phyloP scores from a whole-genome alignment of 148 eudicot species.

The Cornus controversa region DNA sequence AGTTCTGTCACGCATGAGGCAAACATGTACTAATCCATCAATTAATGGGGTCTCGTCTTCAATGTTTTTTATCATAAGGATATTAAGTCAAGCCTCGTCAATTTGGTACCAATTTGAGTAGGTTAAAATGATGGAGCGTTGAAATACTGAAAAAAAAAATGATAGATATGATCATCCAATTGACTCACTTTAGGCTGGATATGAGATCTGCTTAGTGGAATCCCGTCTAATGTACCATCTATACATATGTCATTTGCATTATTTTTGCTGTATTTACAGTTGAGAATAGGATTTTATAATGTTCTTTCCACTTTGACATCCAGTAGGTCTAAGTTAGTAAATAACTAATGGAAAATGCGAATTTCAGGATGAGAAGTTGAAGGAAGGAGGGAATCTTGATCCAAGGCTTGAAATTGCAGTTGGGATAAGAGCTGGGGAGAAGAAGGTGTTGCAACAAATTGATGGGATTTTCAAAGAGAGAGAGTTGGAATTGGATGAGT shows the following conservation, averaged over 20 bases:
- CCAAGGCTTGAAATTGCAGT: constrained; percentile 55
- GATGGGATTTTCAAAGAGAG: constrained; percentile 61
- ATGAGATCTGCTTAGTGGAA: neutral
- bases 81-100: neutral
- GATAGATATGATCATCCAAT: neutral
- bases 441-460: constrained; percentile 79
- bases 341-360: neutral
- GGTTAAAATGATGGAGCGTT: neutral
- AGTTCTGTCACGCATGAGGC: neutral
- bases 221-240: neutral
- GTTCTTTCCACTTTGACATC: neutral
- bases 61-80: neutral
- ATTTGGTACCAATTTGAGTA: neutral
- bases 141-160: too few relatives aligned
- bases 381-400: constrained; percentile 51
- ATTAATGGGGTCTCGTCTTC: neutral
- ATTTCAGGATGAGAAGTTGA: constrained; percentile 76
- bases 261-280: neutral
- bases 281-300: neutral
- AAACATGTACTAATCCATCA: neutral
- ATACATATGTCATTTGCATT: neutral
- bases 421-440: constrained; percentile 77
- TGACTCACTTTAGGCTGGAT: neutral
- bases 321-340: neutral
- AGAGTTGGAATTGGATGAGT: constrained; percentile 59